Evolutionary conservation across 1,284 basidiomycete species (phyloP).

Genomic region (Dichomitus squalens): DNA sequence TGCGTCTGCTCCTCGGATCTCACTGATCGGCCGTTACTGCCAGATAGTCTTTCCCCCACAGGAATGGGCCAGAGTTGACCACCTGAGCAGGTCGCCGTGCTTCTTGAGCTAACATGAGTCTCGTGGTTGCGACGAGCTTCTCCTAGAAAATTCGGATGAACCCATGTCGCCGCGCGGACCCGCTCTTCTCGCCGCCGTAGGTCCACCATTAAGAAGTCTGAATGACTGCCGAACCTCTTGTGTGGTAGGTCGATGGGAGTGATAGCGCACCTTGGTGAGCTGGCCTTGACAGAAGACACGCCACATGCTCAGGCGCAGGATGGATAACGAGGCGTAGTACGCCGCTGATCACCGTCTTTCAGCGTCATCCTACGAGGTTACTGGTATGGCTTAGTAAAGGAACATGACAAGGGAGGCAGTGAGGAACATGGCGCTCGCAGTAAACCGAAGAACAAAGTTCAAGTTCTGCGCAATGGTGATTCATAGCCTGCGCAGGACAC

Average conservation of each 20-base stretch:
- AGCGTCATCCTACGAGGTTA: constrained; percentile 1
- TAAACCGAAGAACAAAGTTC: neutral
- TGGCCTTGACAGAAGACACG: neutral
- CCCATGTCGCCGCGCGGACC: constrained; percentile 19
- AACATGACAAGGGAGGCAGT: neutral
- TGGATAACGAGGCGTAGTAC: constrained; percentile 3
- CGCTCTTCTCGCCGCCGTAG: constrained; percentile 26
- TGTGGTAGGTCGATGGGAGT: neutral
- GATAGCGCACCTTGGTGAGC: neutral
- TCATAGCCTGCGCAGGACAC: too few relatives aligned
- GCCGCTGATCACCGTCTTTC: constrained; percentile 20
- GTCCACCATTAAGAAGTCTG: constrained; percentile 19
- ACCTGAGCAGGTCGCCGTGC: constrained; percentile 24
- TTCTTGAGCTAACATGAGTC: constrained; percentile 13
- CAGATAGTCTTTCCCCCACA: constrained; percentile 22
- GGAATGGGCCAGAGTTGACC: constrained; percentile 13
- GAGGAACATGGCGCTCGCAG: neutral
- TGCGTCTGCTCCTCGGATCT: constrained; percentile 19
- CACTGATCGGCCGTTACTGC: constrained; percentile 6
- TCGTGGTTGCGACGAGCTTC: constrained; percentile 13
- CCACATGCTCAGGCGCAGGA: constrained; percentile 9
- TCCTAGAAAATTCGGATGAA: constrained; percentile 9
- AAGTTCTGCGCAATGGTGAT: too few relatives aligned
- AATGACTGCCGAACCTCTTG: constrained; percentile 9
- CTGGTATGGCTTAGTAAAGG: neutral